Evolutionary conservation across 495 filamentous ascomycete species (phyloP).

Genomic region (Poronia punctata): DNA sequence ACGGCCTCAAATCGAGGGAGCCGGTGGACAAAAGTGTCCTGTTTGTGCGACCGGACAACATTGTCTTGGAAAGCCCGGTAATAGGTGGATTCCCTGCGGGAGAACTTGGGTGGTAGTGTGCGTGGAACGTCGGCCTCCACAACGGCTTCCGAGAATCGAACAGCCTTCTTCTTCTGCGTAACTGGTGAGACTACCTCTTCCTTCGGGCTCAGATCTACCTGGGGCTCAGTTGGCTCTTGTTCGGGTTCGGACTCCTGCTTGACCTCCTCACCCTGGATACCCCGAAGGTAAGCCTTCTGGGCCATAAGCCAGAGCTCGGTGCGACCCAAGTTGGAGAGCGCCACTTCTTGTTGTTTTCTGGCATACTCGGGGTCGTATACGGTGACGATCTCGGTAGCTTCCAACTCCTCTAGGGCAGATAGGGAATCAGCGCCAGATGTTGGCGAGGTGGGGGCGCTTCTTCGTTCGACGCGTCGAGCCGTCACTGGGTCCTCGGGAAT

Average conservation of each 20-base stretch:
- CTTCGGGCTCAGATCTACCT: conserved; percentile 20
- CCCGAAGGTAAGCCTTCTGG: conserved; percentile 69
- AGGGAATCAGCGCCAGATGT: conserved; percentile 22
- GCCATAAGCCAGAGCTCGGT: conserved; percentile 76
- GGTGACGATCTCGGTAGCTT: conserved; percentile 47
- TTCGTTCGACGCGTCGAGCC: conserved; percentile 18
- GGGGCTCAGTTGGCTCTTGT: conserved; percentile 16
- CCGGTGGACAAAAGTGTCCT: conserved; percentile 78
- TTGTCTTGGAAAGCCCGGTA: conserved; percentile 81
- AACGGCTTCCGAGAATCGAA: conserved; percentile 63
- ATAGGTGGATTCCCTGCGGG: conserved; percentile 71
- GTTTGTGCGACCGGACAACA: conserved; percentile 46
- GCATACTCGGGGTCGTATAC: conserved; percentile 68
- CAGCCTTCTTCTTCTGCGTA: conserved; percentile 59
- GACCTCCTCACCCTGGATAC: conserved; percentile 44
- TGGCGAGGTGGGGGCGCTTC: conserved; percentile 30
- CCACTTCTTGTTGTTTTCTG: conserved; percentile 54
- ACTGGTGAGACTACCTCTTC: conserved; percentile 22
- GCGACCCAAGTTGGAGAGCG: conserved; percentile 63
- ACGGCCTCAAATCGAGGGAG: conserved; percentile 82
- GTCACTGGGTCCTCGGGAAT: conserved; percentile 19
- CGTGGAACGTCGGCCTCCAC: conserved; percentile 40
- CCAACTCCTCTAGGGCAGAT: conserved; percentile 36
- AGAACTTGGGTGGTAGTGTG: conserved; percentile 38
- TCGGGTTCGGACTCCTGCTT: conserved; percentile 36